Base-by-base conservation (phyloP, 2,329 filamentous ascomycete genomes). In the Didymella pinodella region DNA sequence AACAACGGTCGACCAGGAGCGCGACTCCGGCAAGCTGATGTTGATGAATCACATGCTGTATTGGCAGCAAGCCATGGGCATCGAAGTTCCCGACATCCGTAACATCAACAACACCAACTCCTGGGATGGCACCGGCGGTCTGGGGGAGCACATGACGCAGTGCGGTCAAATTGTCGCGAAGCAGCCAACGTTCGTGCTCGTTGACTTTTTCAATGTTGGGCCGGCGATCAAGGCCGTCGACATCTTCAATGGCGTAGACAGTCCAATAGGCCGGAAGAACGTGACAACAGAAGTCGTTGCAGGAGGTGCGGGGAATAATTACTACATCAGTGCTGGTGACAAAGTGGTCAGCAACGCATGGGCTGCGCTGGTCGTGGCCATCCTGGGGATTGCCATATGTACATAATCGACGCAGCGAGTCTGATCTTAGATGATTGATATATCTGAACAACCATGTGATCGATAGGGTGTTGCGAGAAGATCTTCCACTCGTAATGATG, bases 21-120 rank as follows among this genome's bases (percentile, higher is more conserved):
- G 90, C 38, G 71, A 80, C 0, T 80, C 81, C 0, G 85, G 85
- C 63, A 83, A 86, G 63, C 82, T 94, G 69, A 85, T 90, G 18
- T 80, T 93, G 14, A 83, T 91, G 80, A 94, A 94, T 80, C 90
- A 93, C 78, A 92, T 93, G 79, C 83, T 89, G 46, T 87, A 92
- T 78, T 80, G 82, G 62, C 75, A 74, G 18, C 72, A 87, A 26
- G 76, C 79, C 3, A 69, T 74, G 54, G 64, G 62, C 8, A 71
- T 73, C 48, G 38, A 70, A 48, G 59, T 62, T 3, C 69, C 69
- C 4, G 69, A 79, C 16, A 74, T 83, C 3, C 80, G 80, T 62
- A 83, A 62, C 16, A 65, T 91, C 70, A 77, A 85, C 14, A 84
- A 80, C 8, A 91, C 90, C 47, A 93, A 93, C 75, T 86, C 84